Evolutionary conservation across 2,329 filamentous ascomycete genomes (phyloP), one percentile per base, ranked within the genome.

Genomic region (Microdochium nivale): DNA sequence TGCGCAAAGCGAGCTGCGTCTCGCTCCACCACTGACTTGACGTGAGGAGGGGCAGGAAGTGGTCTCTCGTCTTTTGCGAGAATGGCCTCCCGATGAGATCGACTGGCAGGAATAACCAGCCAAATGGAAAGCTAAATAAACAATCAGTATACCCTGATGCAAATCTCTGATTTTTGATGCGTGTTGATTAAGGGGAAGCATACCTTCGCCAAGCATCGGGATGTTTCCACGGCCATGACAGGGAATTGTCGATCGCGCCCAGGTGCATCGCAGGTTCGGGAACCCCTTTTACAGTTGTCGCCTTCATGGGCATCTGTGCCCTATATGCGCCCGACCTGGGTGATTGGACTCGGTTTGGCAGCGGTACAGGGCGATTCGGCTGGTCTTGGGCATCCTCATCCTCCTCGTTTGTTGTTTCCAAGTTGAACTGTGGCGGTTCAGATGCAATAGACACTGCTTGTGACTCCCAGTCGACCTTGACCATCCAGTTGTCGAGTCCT

Each of bases 171-270:
- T 3, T 5, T 24, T 19, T 16, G 14, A 16, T 11, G 21, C n/a
- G 23, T 7, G 19, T 24, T 44, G 40, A 44, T 11, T n/a, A n/a
- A n/a, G n/a, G n/a, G 19, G 8, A 27, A 16, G 51, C 64, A 56
- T 62, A 75, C 76, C 77, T 84, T 64, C 80, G 73, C 78, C 84
- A 87, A 30, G 92, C 94, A 74, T 99, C 92, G 0, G 92, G 92
- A 62, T 97, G 92, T 68, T 97, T 97, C 94, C 92, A 99, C 2
- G 94, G 94, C 90, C 94, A 99, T 1, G 94, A 97, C 58, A 99
- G 70, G 58, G 90, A 96, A 69, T 99, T 99, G 68, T 99, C 94
- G 58, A 99, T 99, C 52, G 94, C 94, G 47, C 94, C 94, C 51
- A 99, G 78, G 3, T 81, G 81, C 53, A 96, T 86, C 24, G 78